Base-by-base conservation (phyloP, 2,329 filamentous ascomycete genomes). In the Rachicladosporium sp. region DNA sequence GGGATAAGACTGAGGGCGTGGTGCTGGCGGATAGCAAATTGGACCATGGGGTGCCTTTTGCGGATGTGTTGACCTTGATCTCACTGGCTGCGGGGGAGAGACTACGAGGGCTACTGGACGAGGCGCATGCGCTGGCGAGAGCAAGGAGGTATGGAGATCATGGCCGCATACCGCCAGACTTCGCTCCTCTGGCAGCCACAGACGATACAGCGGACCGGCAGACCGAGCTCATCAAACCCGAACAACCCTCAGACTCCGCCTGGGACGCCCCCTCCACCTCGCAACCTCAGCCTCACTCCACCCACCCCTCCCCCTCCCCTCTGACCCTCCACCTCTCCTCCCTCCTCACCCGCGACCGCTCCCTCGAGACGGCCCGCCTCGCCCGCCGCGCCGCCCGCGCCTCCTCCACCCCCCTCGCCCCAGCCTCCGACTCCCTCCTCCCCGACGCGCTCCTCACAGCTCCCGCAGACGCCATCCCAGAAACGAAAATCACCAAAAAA, bases 71-170 rank as follows among this genome's bases (percentile, higher is more conserved):
- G 33, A 82, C 84, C 21, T 68, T 95, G 10, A 59, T 95, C 42
- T 91, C 86, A 5, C 72, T 95, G 41, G 83, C 84, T 11, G 79
- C 85, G 7, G 85, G 89, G 55, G 82, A 93, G 50, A 74, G 86
- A 23, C 51, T 95, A 30, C 73, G 83, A 38, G 75, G 78, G 10
- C 63, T 95, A 23, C 56, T 95, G 3, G 82, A 88, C 53, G 87
- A 94, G 51, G 78, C 85, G 8, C 74, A 78, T 40, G 71, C 71
- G 7, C 63, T 93, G 34, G 75, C 85, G 3, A 70, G 71, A 43
- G 82, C 76, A 43, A 76, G 89, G 39, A 81, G 84, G 54, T 77
- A 73, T 44, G 83, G 81, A 12, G 84, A 87, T 2, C 82, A 93
- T 58, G 89, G 88, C 1, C 66, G 79, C 23, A 69, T 94, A 4